Evolutionary conservation across 805 yeast species (phyloP).

Genomic region (Starmerella ratchasimensis): DNA sequence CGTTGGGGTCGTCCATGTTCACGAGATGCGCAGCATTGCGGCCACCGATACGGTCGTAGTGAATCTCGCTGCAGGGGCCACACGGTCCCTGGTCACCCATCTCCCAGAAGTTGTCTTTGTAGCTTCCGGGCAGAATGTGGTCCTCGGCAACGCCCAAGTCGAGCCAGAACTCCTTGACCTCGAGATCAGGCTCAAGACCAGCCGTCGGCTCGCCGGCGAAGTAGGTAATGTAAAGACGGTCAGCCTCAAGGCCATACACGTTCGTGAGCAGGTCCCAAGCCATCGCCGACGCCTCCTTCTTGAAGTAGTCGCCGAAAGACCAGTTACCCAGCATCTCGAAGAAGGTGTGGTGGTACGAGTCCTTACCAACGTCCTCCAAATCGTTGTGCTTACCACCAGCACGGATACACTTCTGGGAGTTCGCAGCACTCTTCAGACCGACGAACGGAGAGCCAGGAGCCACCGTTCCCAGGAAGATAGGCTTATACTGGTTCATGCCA

Average conservation of each 20-base stretch:
- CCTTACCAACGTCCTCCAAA: slow-evolving; percentile 95
- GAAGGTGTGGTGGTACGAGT: slow-evolving; percentile 95
- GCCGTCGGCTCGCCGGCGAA: slow-evolving; percentile 80
- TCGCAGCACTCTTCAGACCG: slow-evolving; percentile 71
- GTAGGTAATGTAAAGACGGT: slow-evolving; percentile 85
- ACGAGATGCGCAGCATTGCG: slow-evolving; percentile 86
- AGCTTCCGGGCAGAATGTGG: slow-evolving; percentile 85
- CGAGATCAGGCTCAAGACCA: slow-evolving; percentile 85
- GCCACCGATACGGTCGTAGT: slow-evolving; percentile 96
- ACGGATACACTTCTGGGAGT: slow-evolving; percentile 96
- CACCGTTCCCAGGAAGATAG: slow-evolving; percentile 92
- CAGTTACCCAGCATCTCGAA: slow-evolving; percentile 99
- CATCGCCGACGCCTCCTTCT: slow-evolving; percentile 75
- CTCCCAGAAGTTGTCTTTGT: slow-evolving; percentile 95
- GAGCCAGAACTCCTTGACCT: slow-evolving; percentile 79
- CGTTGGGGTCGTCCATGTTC: slow-evolving; percentile 95
- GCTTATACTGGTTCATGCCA: slow-evolving; percentile 98
- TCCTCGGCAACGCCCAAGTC: slow-evolving; percentile 79
- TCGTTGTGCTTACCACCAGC: slow-evolving; percentile 98
- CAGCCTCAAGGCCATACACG: slow-evolving; percentile 65
- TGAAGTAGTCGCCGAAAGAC: slow-evolving; percentile 99
- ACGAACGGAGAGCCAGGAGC: slow-evolving; percentile 87
- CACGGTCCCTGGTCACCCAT: slow-evolving; percentile 99
- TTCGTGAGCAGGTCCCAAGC: slow-evolving; percentile 86
- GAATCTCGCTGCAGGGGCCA: slow-evolving; percentile 98